phyloP scores from a whole-genome alignment of 345 rosid genomes.

The Eucalyptus erythrocorys region DNA sequence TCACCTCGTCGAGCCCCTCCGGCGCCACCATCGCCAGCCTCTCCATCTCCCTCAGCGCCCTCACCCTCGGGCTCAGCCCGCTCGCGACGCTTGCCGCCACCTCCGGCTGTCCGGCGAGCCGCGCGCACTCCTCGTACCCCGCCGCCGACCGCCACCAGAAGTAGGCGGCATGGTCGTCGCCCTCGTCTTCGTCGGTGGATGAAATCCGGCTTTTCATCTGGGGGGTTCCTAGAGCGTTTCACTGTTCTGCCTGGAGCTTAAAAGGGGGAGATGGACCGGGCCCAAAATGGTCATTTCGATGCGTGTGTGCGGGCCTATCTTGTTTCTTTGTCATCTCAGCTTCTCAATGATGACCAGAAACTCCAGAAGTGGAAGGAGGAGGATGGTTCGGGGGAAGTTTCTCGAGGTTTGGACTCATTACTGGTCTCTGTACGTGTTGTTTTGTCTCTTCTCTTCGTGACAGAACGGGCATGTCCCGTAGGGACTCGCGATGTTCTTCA shows the following conservation, averaged over 20 bases:
- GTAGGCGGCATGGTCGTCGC: not conserved
- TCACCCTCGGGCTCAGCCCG: conserved; percentile 25
- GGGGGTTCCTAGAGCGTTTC: not conserved
- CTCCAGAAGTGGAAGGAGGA: not conserved
- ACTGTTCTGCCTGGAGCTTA: not conserved
- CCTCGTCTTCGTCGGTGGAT: conserved; percentile 15
- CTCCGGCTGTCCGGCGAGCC: conserved; percentile 1
- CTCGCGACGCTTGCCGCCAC: not conserved
- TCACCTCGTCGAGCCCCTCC: conserved; percentile 44
- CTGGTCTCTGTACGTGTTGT: not conserved
- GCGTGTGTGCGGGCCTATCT: not conserved
- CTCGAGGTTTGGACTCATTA: not conserved
- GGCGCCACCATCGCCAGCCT: conserved; percentile 39
- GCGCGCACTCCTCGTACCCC: conserved; percentile 6
- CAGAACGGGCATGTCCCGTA: not conserved
- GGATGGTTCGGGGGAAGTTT: not conserved
- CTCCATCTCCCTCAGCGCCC: conserved; percentile 38
- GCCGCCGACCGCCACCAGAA: conserved; percentile 50
- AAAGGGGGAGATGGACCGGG: not conserved
- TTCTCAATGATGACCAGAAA: not conserved
- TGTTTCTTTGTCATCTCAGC: not conserved
- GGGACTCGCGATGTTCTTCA: not conserved
- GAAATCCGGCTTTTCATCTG: conserved; percentile 26
- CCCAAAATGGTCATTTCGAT: not conserved
- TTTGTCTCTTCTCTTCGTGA: not conserved